A percentile compares a stretch with the other conserved stretches of the same genome.
Conservation (phyloP, 352 stramenopile species). For the Globisporangium emineosum region DNA sequence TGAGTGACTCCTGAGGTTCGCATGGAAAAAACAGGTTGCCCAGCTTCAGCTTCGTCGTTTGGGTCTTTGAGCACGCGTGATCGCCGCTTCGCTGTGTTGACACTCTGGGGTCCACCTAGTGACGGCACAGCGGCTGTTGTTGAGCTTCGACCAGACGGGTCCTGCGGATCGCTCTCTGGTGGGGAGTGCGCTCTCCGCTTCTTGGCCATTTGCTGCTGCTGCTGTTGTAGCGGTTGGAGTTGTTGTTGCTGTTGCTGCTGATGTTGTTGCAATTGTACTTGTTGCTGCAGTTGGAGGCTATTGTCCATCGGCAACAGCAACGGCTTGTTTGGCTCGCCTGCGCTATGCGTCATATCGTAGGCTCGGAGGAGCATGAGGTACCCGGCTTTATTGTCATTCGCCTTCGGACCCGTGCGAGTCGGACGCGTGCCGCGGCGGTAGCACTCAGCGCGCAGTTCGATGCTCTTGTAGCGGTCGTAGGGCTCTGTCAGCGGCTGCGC, state of each 20-base stretch:
- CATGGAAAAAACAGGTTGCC: background rate
- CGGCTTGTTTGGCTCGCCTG: background rate
- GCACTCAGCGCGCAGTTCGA: conserved; percentile 25
- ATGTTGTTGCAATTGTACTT: background rate
- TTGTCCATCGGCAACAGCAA: background rate
- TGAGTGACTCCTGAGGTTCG: background rate
- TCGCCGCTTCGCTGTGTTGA: conserved; percentile 6
- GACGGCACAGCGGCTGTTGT: background rate
- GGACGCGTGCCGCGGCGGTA: conserved; percentile 21
- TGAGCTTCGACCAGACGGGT: background rate
- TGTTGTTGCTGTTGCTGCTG: background rate
- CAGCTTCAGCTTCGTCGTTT: background rate
- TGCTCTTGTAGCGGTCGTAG: conserved; percentile 21
- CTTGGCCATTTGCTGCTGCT: conserved; percentile 1
- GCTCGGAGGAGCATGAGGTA: conserved; percentile 21
- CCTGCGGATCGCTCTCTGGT: background rate
- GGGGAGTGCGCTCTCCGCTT: conserved; percentile 3
- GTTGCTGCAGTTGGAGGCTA: background rate
- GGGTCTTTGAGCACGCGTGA: background rate
- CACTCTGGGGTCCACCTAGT: background rate
- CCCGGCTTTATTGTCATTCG: conserved; percentile 24
- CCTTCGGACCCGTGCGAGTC: conserved; percentile 7
- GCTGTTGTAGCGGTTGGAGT: background rate
- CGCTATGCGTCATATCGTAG: conserved; percentile 11
- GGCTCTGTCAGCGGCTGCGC: conserved; percentile 13